Conservation (phyloP, 2,329 filamentous ascomycete genomes). For the Diaporthe sp. region DNA sequence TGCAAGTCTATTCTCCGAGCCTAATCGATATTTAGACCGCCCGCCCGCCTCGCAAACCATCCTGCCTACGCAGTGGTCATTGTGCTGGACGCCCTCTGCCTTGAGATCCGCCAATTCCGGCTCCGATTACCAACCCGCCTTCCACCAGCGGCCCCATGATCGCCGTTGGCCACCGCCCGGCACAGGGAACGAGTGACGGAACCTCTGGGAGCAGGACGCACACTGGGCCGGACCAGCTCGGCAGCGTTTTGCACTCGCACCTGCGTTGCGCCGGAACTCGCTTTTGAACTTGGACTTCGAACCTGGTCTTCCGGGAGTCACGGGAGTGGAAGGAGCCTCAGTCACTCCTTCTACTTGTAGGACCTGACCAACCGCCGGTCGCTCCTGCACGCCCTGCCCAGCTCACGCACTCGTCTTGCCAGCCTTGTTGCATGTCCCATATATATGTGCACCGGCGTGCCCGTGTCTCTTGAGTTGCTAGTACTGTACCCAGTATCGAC, state of each 20-base stretch:
- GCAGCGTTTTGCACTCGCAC: not conserved
- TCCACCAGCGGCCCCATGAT: not conserved
- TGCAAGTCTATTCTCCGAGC: not conserved
- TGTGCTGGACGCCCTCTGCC: not conserved
- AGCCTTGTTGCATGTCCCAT: not conserved
- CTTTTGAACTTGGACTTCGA: not conserved
- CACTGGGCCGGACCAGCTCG: not conserved
- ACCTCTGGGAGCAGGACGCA: not conserved
- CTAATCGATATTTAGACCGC: not conserved
- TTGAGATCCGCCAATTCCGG: constrained; percentile 8
- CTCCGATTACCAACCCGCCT: not conserved
- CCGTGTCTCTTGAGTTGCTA: not conserved
- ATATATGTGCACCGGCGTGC: not conserved
- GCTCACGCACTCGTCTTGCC: not conserved
- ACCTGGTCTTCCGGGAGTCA: constrained; percentile 18
- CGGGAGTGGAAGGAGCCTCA: not conserved
- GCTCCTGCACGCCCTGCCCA: not conserved
- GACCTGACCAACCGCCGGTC: not conserved
- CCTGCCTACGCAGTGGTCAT: not conserved
- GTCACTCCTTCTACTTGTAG: constrained; percentile 18
- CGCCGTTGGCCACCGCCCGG: not conserved
- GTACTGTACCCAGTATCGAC: not conserved
- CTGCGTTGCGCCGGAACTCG: not conserved
- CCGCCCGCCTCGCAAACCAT: not conserved
- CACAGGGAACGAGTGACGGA: constrained; percentile 3